A percentile compares a stretch with the other conserved stretches of the same genome.
These are phyloP conservation scores for Euptelea pleiosperma DNA, from an alignment of 164 flowering plant genomes.

Conservation along the genomic window DNA sequence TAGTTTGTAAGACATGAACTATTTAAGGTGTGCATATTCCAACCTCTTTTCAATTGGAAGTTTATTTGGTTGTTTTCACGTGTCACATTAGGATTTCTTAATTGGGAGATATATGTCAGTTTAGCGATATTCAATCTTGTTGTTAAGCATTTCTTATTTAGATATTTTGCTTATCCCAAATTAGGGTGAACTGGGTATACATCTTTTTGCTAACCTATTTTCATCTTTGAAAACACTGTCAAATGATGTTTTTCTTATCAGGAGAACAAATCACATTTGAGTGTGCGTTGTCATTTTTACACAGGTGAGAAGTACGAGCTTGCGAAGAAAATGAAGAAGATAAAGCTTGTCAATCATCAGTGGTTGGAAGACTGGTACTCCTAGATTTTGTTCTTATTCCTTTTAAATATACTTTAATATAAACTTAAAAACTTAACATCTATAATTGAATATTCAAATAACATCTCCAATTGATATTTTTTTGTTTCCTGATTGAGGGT, in stretches of 20 bases:
- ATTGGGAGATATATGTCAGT: too few species aligned
- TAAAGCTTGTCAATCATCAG: conserved; percentile 81
- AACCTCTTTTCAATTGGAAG: not conserved
- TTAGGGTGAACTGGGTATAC: too few species aligned
- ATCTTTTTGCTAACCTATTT: too few species aligned
- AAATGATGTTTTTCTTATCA: not conserved
- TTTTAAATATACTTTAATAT: not conserved
- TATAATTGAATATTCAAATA: not conserved
- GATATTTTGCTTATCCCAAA: too few species aligned
- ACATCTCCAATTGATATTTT: not conserved
- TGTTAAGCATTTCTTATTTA: too few species aligned
- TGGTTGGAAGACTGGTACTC: conserved; percentile 96
- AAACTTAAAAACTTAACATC: not conserved
- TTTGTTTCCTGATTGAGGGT: not conserved
- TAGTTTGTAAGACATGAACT: too few species aligned
- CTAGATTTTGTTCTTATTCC: conserved; percentile 1
- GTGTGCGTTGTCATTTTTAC: conserved; percentile 1
- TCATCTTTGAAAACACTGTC: not conserved
- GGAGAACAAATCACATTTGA: not conserved
- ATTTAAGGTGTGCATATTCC: not conserved
- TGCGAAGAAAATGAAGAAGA: conserved; percentile 64
- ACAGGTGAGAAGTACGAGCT: conserved; percentile 93
- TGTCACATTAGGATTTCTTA: not conserved
- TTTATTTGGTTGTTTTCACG: too few species aligned
- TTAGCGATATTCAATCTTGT: too few species aligned